Evolutionary conservation across 805 yeast genomes (phyloP).

Genomic region (Candida glaebosa): DNA sequence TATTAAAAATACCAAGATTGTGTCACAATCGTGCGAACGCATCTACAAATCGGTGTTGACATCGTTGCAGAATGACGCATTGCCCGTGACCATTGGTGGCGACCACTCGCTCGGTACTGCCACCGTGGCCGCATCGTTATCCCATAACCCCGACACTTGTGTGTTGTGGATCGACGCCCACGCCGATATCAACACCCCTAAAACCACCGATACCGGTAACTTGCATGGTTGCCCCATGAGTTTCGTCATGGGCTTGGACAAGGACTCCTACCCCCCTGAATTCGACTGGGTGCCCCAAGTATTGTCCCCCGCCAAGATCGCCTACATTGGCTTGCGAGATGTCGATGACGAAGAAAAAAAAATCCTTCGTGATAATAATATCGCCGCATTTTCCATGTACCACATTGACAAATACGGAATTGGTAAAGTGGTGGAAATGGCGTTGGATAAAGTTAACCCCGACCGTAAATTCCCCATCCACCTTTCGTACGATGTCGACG

Average conservation of each 20-base stretch:
- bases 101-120: constrained; percentile 97
- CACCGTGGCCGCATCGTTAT: constrained; percentile 80
- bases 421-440: constrained; percentile 88
- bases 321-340: constrained; percentile 92
- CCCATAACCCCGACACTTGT: constrained; percentile 80
- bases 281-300: constrained; percentile 77
- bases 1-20: constrained; percentile 72
- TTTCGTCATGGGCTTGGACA: constrained; percentile 79
- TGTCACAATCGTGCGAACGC: constrained; percentile 63
- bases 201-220: constrained; percentile 81
- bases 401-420: constrained; percentile 94
- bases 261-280: constrained; percentile 63
- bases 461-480: constrained; percentile 69
- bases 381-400: constrained; percentile 90
- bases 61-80: constrained; percentile 43
- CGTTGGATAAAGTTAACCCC: constrained; percentile 75
- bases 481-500: constrained; percentile 93
- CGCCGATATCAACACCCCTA: constrained; percentile 92
- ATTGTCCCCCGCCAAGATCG: constrained; percentile 67
- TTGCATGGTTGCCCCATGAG: constrained; percentile 96
- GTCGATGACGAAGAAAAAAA: constrained; percentile 83
- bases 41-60: constrained; percentile 59
- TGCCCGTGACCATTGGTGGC: constrained; percentile 91
- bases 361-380: constrained; percentile 65
- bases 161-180: constrained; percentile 97